Evolutionary conservation across 2,329 filamentous ascomycete genomes (phyloP).

Genomic region (Cercospora sp.): DNA sequence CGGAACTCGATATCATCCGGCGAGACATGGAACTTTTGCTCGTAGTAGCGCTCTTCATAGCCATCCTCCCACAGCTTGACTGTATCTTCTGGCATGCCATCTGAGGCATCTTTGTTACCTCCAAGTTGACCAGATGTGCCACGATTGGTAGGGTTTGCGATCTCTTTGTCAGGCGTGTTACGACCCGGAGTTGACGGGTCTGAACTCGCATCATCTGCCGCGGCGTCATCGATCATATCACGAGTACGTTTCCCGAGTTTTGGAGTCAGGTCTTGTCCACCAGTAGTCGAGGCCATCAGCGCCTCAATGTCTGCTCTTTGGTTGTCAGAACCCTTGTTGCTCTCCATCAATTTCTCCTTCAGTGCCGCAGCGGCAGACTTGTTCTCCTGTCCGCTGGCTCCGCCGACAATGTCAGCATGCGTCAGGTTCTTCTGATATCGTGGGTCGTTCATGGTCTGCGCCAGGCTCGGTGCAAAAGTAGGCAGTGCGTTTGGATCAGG

Average conservation of each 20-base stretch:
- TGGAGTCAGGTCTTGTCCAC: conserved; percentile 48
- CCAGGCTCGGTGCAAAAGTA: conserved; percentile 58
- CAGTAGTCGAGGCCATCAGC: conserved; percentile 35
- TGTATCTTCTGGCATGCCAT: conserved; percentile 71
- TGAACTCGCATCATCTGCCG: conserved; percentile 37
- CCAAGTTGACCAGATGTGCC: conserved; percentile 38
- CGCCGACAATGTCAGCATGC: conserved; percentile 76
- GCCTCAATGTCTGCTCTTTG: conserved; percentile 36
- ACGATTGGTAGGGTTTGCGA: conserved; percentile 32
- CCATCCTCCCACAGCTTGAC: conserved; percentile 93
- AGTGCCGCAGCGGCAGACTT: conserved; percentile 90
- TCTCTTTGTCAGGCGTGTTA: conserved; percentile 52
- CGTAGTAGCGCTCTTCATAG: conserved; percentile 93
- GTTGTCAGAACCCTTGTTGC: conserved; percentile 36
- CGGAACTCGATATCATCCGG: conserved; percentile 82
- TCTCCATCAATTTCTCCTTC: conserved; percentile 71
- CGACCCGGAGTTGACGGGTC: conserved; percentile 55
- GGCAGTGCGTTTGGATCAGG: conserved; percentile 50
- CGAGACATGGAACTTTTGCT: conserved; percentile 89
- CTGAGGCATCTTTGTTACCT: conserved; percentile 50
- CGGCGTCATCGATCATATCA: conserved; percentile 63
- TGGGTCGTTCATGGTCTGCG: conserved; percentile 53
- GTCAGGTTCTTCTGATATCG: conserved; percentile 63
- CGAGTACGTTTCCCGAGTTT: conserved; percentile 75
- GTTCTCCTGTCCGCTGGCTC: conserved; percentile 71